Conservation (phyloP, 495 filamentous ascomycete genomes). For the Penicillium cosmopolitanum region DNA sequence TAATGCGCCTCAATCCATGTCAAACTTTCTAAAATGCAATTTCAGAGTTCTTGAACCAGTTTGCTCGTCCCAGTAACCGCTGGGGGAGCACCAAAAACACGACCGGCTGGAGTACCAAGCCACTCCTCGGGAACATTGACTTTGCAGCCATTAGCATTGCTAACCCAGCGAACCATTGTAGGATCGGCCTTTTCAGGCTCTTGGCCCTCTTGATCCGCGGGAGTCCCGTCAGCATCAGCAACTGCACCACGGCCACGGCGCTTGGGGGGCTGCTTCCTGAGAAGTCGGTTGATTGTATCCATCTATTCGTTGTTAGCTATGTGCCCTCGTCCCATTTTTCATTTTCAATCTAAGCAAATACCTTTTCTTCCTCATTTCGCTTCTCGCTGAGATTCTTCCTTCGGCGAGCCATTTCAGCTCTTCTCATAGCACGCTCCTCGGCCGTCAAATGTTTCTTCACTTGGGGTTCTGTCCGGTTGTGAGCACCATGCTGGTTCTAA, state of each 20-base stretch:
- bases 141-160: slow-evolving; percentile 65
- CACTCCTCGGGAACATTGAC: slow-evolving; percentile 83
- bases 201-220: slow-evolving; percentile 59
- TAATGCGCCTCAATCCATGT: slow-evolving; percentile 34
- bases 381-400: slow-evolving; percentile 97
- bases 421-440: slow-evolving; percentile 92
- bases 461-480: slow-evolving; percentile 72
- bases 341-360: slow-evolving; percentile 33
- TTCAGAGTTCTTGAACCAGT: slow-evolving; percentile 52
- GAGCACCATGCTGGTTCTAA: slow-evolving; percentile 10
- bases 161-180: slow-evolving; percentile 78
- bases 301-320: slow-evolving; percentile 54
- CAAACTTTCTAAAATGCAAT: slow-evolving; percentile 6
- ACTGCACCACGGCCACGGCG: slow-evolving; percentile 59
- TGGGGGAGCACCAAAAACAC: slow-evolving; percentile 54
- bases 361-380: slow-evolving; percentile 98
- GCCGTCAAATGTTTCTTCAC: slow-evolving; percentile 91
- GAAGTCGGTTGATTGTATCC: slow-evolving; percentile 97
- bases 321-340: neutral
- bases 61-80: slow-evolving; percentile 35
- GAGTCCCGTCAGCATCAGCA: slow-evolving; percentile 50
- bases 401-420: slow-evolving; percentile 93
- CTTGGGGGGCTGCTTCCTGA: slow-evolving; percentile 95
- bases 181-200: slow-evolving; percentile 63
- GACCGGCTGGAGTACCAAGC: slow-evolving; percentile 69